A percentile compares a stretch with the other conserved stretches of the same genome.
Evolutionary conservation across 768 basidiomycete genomes (phyloP).

Genomic region (Xanthoconium stramineum): DNA sequence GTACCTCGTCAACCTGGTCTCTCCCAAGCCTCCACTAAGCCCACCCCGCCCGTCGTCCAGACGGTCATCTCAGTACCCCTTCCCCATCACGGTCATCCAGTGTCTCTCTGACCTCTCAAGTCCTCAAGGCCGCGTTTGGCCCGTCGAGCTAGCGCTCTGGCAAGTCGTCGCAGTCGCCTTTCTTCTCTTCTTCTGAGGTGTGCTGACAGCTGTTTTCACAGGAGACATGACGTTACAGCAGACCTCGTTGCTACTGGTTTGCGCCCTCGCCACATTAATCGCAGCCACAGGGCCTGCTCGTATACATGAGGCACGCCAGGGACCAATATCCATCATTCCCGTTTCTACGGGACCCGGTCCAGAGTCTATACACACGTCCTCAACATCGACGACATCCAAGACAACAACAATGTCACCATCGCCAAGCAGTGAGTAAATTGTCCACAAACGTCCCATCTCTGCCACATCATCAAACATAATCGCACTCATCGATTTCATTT

Average conservation of each 20-base stretch:
- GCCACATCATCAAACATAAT: background rate
- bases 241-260: background rate
- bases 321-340: background rate
- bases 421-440: constrained; percentile 13
- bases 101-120: background rate
- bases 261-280: constrained; percentile 7
- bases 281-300: constrained; percentile 14
- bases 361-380: constrained; percentile 4
- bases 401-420: constrained; percentile 14
- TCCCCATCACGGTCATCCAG: background rate
- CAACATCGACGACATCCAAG: background rate
- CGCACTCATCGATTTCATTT: constrained; percentile 1
- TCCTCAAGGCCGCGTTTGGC: background rate
- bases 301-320: constrained; percentile 24
- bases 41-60: background rate
- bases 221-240: constrained; percentile 13
- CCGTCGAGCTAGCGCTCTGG: background rate
- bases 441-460: constrained; percentile 5
- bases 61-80: background rate
- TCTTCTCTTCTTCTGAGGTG: background rate
- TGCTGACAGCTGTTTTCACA: background rate
- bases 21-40: constrained; percentile 1
- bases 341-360: constrained; percentile 5
- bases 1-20: background rate
- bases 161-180: background rate